Evolutionary conservation across 2,329 filamentous ascomycete genomes (phyloP), one percentile per base, ranked within the genome.

Genomic region (Trichoderma atroviride): DNA sequence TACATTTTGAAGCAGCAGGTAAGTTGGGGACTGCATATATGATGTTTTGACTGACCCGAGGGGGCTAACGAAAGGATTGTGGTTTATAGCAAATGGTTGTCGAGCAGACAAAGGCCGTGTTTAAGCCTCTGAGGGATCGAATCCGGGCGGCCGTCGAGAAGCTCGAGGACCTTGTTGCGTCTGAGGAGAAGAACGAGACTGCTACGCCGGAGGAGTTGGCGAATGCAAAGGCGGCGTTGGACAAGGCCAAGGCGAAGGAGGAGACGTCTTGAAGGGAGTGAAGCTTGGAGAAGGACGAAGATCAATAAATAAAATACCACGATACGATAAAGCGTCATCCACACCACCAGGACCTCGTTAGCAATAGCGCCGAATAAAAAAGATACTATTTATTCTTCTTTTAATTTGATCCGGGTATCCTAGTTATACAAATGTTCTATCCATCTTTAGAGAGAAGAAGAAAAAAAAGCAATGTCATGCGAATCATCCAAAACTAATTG

Each of bases 1-100:
- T 97, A 88, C 76, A 86, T 89, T 73, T 76, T 98, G 75, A 96
- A 90, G 81, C 95, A 99, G 79, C 92, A 97, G 87, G 96, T 97
- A 79, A 52, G 86, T 27, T 27, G n/a, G n/a, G n/a, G 24, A 22
- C 43, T 4, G 53, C 31, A 29, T 22, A 19, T 1, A 74, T 61
- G 71, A 60, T 22, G 5, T 29, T 50, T 13, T 35, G 11, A 35
- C 11, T 1, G 14, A 14, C n/a, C n/a, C n/a, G 40, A 2, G 14
- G 9, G 24, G 5, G 24, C 24, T 55, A 19, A 55, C 52, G 24
- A 55, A 19, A 7, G 13, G 27, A 5, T 4, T 13, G 14, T 47
- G 10, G 29, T 43, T 43, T 56, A 19, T 75, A 97, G 94, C 87
- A 88, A 82, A 87, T 88, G 83, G 94, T 92, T 27, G 83, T 94